Evolutionary conservation across 2,329 filamentous ascomycete species (phyloP).

Genomic region (Trichoderma atroviride): DNA sequence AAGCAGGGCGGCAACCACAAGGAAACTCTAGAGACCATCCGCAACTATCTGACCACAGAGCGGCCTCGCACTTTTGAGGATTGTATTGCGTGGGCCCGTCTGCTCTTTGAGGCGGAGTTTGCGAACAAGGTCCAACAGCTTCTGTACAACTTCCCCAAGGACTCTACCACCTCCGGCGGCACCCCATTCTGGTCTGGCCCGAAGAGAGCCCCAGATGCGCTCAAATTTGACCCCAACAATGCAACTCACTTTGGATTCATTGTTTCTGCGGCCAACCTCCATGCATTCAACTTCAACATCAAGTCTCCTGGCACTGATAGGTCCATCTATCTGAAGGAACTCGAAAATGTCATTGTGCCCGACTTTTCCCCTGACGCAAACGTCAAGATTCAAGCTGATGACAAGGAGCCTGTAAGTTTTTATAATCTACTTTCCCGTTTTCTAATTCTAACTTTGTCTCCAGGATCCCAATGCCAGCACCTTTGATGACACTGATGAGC

Average conservation of each 20-base stretch:
- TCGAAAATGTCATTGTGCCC: conserved; percentile 92
- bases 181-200: conserved; percentile 97
- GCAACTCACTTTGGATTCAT: conserved; percentile 86
- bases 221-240: conserved; percentile 86
- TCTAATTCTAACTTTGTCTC: neutral
- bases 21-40: conserved; percentile 85
- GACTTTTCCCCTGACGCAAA: conserved; percentile 89
- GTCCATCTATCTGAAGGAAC: conserved; percentile 73
- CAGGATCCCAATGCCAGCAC: conserved; percentile 77
- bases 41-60: conserved; percentile 87
- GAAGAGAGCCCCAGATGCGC: conserved; percentile 89
- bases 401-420: conserved; percentile 76
- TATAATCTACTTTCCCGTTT: neutral
- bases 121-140: conserved; percentile 96
- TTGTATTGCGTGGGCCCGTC: conserved; percentile 92
- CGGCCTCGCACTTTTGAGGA: conserved; percentile 93
- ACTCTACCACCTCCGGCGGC: conserved; percentile 83
- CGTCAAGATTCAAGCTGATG: conserved; percentile 95
- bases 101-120: conserved; percentile 94
- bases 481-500: conserved; percentile 74
- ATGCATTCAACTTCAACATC: conserved; percentile 98
- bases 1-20: conserved; percentile 96
- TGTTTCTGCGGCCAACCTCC: conserved; percentile 84
- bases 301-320: conserved; percentile 73
- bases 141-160: conserved; percentile 95